These are phyloP conservation scores for Sphagnum fallax DNA, from an alignment of 228 moss, liverwort and hornwort species.

Conservation along the genomic window DNA sequence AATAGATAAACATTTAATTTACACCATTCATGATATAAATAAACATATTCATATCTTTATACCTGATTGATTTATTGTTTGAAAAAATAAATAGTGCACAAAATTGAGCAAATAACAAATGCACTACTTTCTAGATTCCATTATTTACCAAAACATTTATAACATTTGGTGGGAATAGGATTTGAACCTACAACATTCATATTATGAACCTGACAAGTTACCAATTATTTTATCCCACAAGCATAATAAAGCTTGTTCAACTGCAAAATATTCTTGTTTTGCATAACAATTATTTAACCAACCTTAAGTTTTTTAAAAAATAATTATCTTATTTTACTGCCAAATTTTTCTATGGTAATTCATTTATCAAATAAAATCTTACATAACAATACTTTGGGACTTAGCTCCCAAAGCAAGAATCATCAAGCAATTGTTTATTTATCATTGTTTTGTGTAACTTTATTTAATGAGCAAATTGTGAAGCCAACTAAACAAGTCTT, in stretches of 20 bases:
- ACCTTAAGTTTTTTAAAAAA: background rate
- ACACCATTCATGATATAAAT: conserved; percentile 1
- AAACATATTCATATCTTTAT: conserved; percentile 1
- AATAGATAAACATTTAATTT: conserved; percentile 1
- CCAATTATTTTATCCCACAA: background rate
- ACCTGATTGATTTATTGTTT: background rate
- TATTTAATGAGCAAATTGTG: background rate
- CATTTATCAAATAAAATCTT: background rate
- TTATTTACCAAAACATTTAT: background rate
- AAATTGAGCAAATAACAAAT: background rate
- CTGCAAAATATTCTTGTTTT: background rate
- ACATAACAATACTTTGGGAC: background rate
- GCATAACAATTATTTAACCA: background rate
- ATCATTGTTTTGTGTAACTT: background rate
- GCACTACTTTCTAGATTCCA: background rate
- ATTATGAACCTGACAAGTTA: background rate
- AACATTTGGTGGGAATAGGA: background rate
- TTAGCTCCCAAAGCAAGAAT: background rate
- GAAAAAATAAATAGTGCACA: background rate
- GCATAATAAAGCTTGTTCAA: background rate
- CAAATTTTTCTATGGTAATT: background rate
- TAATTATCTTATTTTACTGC: background rate
- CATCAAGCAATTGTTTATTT: background rate
- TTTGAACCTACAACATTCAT: conserved; percentile 2
- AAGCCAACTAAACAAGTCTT: background rate